Conservation (phyloP, 345 rosid species). For the Rubroshorea leprosula region DNA sequence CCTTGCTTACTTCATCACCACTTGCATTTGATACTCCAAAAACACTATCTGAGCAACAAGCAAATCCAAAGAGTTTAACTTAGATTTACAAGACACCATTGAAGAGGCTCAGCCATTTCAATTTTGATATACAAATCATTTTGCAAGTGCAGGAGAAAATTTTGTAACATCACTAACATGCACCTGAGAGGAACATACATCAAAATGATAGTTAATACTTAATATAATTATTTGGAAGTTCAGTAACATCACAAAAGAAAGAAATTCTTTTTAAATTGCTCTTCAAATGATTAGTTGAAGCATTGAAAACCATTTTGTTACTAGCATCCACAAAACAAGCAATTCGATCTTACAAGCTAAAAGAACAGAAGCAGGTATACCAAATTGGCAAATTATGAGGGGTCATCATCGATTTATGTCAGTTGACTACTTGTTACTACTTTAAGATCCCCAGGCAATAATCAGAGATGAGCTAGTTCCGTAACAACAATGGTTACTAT, state of each 20-base stretch:
- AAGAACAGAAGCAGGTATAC: background rate
- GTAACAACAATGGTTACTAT: background rate
- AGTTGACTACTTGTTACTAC: no score
- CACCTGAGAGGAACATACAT: no score
- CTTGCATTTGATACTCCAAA: conserved; percentile 22
- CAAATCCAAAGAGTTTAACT: conserved; percentile 22
- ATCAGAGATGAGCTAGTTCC: background rate
- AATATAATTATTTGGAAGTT: no score
- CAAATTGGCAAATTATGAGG: background rate
- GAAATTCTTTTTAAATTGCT: no score
- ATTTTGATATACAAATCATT: conserved; percentile 7
- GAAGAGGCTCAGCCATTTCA: conserved; percentile 9
- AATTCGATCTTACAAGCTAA: no score
- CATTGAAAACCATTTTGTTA: no score
- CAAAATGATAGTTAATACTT: no score
- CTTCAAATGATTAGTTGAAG: no score
- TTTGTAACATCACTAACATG: no score
- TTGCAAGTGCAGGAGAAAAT: background rate
- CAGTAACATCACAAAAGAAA: no score
- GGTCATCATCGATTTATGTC: background rate
- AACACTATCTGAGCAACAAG: conserved; percentile 40
- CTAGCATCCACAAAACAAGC: no score
- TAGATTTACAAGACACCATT: conserved; percentile 10
- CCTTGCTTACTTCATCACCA: conserved; percentile 24
- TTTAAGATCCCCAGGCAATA: no score